These are phyloP conservation scores for Neurospora discreta DNA, from an alignment of 495 filamentous ascomycete species.

Conservation along the genomic window DNA sequence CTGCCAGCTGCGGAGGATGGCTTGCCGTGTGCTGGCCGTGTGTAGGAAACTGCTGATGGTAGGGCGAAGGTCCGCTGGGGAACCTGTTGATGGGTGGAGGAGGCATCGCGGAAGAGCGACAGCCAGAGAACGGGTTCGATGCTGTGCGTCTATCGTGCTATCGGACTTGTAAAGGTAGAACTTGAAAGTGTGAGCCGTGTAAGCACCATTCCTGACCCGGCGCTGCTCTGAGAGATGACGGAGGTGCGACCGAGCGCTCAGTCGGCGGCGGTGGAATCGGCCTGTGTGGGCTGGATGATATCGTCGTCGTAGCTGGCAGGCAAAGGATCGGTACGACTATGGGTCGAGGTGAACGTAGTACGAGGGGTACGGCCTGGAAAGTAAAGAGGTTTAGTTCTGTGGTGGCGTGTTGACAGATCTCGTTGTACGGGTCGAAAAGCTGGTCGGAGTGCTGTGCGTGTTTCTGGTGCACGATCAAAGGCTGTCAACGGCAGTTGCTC, in stretches of 20 bases:
- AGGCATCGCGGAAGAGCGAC: constrained; percentile 15
- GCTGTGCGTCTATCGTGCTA: constrained; percentile 4
- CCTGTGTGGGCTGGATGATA: not conserved
- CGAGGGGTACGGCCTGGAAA: not conserved
- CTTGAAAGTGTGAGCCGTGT: not conserved
- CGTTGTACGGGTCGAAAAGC: not conserved
- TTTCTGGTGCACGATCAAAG: not conserved
- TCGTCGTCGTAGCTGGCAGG: not conserved
- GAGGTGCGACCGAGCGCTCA: not conserved
- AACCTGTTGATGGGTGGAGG: constrained; percentile 21
- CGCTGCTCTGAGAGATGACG: not conserved
- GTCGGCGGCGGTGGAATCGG: not conserved
- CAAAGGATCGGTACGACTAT: not conserved
- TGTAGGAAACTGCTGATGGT: constrained; percentile 36
- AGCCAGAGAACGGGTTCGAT: not conserved
- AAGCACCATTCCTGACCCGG: constrained; percentile 12
- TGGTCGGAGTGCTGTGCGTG: not conserved
- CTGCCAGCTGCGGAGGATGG: constrained; percentile 28
- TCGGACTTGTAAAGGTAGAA: constrained; percentile 4
- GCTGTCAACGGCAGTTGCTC: not conserved
- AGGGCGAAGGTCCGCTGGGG: constrained; percentile 26
- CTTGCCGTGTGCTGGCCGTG: constrained; percentile 32
- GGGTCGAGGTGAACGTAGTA: not conserved
- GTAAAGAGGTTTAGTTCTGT: not conserved
- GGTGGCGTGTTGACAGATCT: not conserved